These are phyloP conservation scores for Saxophila tyrrhenica DNA, from an alignment of 495 filamentous ascomycete species.

Conservation along the genomic window DNA sequence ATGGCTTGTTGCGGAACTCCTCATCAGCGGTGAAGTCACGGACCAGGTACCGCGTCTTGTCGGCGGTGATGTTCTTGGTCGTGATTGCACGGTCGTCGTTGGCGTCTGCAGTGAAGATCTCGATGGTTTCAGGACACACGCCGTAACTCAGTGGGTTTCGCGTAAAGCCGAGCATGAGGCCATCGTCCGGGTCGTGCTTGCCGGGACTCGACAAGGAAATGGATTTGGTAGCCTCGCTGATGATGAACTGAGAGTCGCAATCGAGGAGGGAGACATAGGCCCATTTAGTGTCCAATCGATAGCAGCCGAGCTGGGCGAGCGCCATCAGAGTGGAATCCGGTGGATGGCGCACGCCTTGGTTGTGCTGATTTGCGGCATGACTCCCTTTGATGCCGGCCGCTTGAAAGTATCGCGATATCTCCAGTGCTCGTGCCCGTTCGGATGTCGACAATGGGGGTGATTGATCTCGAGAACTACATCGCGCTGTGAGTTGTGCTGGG, in stretches of 20 bases:
- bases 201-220: background rate
- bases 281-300: background rate
- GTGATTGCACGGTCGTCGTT: background rate
- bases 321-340: background rate
- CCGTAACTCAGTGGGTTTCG: background rate
- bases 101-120: background rate
- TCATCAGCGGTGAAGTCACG: slow-evolving; percentile 30
- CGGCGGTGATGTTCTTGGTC: background rate
- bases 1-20: slow-evolving; percentile 23
- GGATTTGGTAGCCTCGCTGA: background rate
- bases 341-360: background rate
- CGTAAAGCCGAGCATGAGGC: background rate
- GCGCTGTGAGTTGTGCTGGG: too few relatives aligned
- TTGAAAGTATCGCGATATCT: background rate
- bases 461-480: too few relatives aligned
- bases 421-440: background rate
- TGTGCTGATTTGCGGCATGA: background rate
- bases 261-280: background rate
- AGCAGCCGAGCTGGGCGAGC: background rate
- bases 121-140: background rate
- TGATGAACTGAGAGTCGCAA: background rate
- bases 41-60: slow-evolving; percentile 14
- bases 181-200: background rate
- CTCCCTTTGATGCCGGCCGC: background rate
- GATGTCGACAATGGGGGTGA: background rate